A percentile compares a stretch with the other conserved stretches of the same genome.
Evolutionary conservation across 2,329 filamentous ascomycete species (phyloP).

Genomic region (Aspergillus aculeatinus): DNA sequence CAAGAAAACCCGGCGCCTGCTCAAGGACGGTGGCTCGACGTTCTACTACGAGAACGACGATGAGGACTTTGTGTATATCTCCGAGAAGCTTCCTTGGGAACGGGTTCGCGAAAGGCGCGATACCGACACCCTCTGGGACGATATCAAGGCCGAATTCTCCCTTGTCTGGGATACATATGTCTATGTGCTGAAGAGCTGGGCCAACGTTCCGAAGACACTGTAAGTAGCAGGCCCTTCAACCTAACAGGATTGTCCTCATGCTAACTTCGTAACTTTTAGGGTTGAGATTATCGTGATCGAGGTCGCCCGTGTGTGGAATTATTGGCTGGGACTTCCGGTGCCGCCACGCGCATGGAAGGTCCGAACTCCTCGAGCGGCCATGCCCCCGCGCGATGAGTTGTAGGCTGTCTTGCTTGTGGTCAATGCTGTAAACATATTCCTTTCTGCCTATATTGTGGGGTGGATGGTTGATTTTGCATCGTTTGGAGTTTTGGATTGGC

Average conservation of each 20-base stretch:
- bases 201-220: constrained; percentile 65
- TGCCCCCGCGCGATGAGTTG: constrained; percentile 40
- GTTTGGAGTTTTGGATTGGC: constrained; percentile 5
- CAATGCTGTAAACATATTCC: background rate
- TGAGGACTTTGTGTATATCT: constrained; percentile 35
- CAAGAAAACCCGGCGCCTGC: constrained; percentile 19
- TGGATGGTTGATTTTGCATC: background rate
- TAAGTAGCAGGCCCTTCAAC: constrained; percentile 52
- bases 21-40: constrained; percentile 35
- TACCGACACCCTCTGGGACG: constrained; percentile 54
- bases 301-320: constrained; percentile 56
- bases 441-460: background rate
- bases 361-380: constrained; percentile 38
- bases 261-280: constrained; percentile 31
- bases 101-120: constrained; percentile 25
- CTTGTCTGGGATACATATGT: constrained; percentile 63
- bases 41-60: constrained; percentile 44
- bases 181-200: constrained; percentile 70
- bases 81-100: constrained; percentile 35
- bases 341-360: constrained; percentile 58
- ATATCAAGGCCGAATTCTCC: constrained; percentile 62
- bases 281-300: constrained; percentile 56
- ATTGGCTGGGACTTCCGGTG: constrained; percentile 63
- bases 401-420: constrained; percentile 20
- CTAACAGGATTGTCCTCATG: background rate